Percentiles rank a stretch among this genome's conserved stretches.
Evolutionary conservation across 176 grass and related monocot genomes (phyloP).

Genomic region (Melocanna baccifera): DNA sequence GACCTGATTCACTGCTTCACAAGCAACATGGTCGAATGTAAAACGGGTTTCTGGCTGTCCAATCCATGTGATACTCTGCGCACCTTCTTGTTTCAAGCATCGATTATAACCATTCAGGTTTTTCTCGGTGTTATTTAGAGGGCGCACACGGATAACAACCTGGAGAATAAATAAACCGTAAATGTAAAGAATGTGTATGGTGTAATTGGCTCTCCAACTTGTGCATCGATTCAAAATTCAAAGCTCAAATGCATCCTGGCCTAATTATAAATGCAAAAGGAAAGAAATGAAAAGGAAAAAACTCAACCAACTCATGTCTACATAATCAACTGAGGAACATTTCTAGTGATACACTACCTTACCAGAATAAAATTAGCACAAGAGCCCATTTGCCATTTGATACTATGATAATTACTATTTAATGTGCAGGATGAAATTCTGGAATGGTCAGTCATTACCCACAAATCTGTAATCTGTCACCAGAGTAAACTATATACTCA

Average conservation of each 20-base stretch:
- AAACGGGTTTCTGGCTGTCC: slow-evolving; percentile 86
- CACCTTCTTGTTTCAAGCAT: slow-evolving; percentile 89
- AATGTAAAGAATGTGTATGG: slow-evolving; percentile 24
- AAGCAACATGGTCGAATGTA: slow-evolving; percentile 91
- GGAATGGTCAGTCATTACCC: background rate
- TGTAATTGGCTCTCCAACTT: slow-evolving; percentile 1
- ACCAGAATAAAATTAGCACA: background rate
- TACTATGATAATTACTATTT: background rate
- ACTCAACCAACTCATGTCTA: background rate
- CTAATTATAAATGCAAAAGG: background rate
- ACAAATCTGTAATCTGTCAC: background rate
- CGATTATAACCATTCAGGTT: slow-evolving; percentile 58
- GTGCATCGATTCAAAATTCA: background rate
- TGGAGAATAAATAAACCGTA: slow-evolving; percentile 37
- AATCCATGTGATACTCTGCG: slow-evolving; percentile 85
- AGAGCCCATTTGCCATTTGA: background rate
- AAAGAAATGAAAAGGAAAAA: background rate
- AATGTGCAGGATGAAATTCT: background rate
- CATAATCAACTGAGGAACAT: background rate
- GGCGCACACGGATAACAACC: slow-evolving; percentile 88
- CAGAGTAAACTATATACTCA: background rate
- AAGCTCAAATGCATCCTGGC: background rate
- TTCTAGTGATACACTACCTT: background rate
- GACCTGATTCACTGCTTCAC: slow-evolving; percentile 94
- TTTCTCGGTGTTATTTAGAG: slow-evolving; percentile 68